Evolutionary conservation across 2,329 filamentous ascomycete species (phyloP).

Genomic region (Phoma sp.): DNA sequence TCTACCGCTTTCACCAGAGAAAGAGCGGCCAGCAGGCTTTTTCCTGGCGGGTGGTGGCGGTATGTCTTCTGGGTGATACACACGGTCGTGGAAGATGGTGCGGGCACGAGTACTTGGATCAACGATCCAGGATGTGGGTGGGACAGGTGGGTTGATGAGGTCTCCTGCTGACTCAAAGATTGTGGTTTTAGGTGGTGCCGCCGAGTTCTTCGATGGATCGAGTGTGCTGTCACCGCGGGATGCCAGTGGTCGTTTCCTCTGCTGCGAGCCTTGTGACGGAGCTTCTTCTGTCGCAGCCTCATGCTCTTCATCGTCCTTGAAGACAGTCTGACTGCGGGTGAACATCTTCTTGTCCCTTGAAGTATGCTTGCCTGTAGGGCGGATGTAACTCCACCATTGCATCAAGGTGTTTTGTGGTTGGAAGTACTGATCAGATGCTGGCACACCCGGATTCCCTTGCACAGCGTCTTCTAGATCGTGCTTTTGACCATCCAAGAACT

Average conservation of each 20-base stretch:
- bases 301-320: constrained; percentile 30
- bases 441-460: constrained; percentile 18
- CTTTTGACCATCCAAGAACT: constrained; percentile 39
- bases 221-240: constrained; percentile 59
- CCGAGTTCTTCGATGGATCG: constrained; percentile 56
- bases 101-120: constrained; percentile 81
- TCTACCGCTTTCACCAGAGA: constrained; percentile 45
- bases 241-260: constrained; percentile 51
- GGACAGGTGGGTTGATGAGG: constrained; percentile 86
- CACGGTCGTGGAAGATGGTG: constrained; percentile 94
- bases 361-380: constrained; percentile 65
- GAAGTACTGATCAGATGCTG: constrained; percentile 28
- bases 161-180: constrained; percentile 96
- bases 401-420: constrained; percentile 51
- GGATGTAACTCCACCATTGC: constrained; percentile 76
- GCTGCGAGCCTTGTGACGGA: constrained; percentile 20
- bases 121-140: constrained; percentile 79
- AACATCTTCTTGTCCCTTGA: constrained; percentile 71
- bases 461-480: constrained; percentile 25
- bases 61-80: constrained; percentile 94
- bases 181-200: constrained; percentile 84
- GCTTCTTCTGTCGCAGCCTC: constrained; percentile 22
- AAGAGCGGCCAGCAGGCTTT: constrained; percentile 44
- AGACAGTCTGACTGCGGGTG: constrained; percentile 45
- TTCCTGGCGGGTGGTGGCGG: constrained; percentile 71